phyloP scores from a whole-genome alignment of 169 alveolate species.

The Fabrea salina region DNA sequence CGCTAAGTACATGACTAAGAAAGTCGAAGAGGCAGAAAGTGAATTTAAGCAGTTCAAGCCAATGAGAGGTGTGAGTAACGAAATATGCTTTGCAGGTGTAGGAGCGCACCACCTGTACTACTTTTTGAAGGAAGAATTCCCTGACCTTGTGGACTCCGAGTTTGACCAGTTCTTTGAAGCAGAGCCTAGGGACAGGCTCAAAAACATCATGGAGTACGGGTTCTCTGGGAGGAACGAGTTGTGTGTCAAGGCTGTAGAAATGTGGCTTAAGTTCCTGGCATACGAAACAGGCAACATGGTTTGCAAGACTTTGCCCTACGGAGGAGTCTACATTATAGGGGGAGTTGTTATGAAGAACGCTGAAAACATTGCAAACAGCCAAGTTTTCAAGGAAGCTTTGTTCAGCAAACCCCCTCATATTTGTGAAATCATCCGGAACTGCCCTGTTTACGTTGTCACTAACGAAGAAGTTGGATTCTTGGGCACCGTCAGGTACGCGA shows the following conservation, averaged over 20 bases:
- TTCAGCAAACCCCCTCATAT: slow-evolving; percentile 16
- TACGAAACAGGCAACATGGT: slow-evolving; percentile 1
- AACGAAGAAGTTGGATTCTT: slow-evolving; percentile 23
- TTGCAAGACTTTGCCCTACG: slow-evolving; percentile 3
- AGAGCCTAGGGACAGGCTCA: not conserved
- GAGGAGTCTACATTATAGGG: slow-evolving; percentile 28
- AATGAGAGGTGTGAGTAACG: not conserved
- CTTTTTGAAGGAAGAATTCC: not conserved
- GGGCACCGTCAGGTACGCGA: slow-evolving; percentile 3
- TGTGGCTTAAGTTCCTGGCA: slow-evolving; percentile 5
- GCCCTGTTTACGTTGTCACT: slow-evolving; percentile 6
- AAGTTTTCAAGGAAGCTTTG: not conserved
- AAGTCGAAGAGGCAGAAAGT: not conserved
- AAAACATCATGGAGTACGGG: not conserved
- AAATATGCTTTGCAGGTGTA: slow-evolving; percentile 12
- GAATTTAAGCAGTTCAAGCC: slow-evolving; percentile 2
- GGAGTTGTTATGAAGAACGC: slow-evolving; percentile 13
- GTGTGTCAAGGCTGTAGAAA: not conserved
- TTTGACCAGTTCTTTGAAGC: slow-evolving; percentile 10
- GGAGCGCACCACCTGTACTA: slow-evolving; percentile 18
- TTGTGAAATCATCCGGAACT: not conserved
- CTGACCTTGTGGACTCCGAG: slow-evolving; percentile 18
- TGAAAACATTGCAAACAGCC: not conserved
- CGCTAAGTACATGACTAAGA: not conserved
- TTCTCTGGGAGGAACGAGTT: slow-evolving; percentile 1